Percentiles rank a stretch among this genome's conserved stretches.
Conservation (phyloP, 176 grass and related monocot genomes). For the Coix lacrymajobi region DNA sequence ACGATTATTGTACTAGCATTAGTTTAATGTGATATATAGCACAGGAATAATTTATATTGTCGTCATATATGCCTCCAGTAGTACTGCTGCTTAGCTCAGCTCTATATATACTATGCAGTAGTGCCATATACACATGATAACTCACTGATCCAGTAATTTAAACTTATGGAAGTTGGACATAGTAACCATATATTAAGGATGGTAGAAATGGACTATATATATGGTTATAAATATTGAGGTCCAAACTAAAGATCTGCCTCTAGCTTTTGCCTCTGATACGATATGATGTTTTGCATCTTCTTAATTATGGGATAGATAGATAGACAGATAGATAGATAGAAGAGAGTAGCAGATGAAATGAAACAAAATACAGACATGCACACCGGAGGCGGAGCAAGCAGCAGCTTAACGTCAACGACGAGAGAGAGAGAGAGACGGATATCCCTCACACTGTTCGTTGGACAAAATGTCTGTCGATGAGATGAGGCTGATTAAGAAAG, state of each 20-base stretch:
- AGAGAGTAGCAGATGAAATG: fast-evolving
- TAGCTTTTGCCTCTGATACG: too few species aligned
- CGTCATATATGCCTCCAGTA: background rate
- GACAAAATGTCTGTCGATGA: constrained; percentile 25
- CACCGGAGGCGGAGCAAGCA: background rate
- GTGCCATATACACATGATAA: background rate
- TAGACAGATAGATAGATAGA: too few species aligned
- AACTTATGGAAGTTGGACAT: background rate
- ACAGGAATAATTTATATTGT: background rate
- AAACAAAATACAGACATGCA: background rate
- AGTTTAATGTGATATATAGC: background rate
- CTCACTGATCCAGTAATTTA: background rate
- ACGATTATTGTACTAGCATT: background rate
- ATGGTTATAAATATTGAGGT: too few species aligned
- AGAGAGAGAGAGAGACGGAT: constrained; percentile 32
- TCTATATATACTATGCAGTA: background rate
- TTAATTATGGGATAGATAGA: too few species aligned
- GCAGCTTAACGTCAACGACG: background rate
- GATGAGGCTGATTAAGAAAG: background rate
- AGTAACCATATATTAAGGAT: background rate
- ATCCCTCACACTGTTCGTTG: constrained; percentile 21
- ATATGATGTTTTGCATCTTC: background rate
- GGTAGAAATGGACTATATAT: too few species aligned
- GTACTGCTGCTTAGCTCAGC: background rate
- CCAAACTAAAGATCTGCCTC: too few species aligned